Conservation (phyloP, 441 rosid genomes). For the Cnidoscolus chayamansa region DNA sequence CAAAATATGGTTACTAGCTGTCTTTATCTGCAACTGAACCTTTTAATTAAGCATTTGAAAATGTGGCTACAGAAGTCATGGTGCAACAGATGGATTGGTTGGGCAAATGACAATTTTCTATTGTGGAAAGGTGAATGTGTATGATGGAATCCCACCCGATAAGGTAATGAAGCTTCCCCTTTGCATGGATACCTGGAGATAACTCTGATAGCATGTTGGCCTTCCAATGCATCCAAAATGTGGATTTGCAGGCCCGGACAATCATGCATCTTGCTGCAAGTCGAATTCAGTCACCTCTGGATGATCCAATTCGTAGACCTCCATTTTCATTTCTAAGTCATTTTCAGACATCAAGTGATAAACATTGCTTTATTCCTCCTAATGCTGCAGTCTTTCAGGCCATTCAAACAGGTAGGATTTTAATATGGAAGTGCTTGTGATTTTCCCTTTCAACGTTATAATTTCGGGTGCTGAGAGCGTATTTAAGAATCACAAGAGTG, state of each 20-base stretch:
- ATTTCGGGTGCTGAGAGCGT: neutral
- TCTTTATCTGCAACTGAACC: neutral
- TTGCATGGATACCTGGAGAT: constrained; percentile 36
- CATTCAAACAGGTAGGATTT: constrained; percentile 53
- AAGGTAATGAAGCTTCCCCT: constrained; percentile 59
- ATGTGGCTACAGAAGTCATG: constrained; percentile 44
- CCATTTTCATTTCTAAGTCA: constrained; percentile 39
- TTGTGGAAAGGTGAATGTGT: constrained; percentile 88
- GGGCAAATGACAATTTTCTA: constrained; percentile 96
- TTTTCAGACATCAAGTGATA: constrained; percentile 34
- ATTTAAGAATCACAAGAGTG: neutral
- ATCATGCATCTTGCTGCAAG: constrained; percentile 85
- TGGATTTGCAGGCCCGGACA: constrained; percentile 76
- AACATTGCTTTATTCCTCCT: constrained; percentile 34
- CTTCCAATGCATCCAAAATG: constrained; percentile 38
- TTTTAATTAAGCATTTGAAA: constrained; percentile 12
- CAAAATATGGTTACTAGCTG: neutral
- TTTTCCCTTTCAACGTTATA: constrained; percentile 10
- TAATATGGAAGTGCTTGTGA: constrained; percentile 12
- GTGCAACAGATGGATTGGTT: constrained; percentile 36
- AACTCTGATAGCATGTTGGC: constrained; percentile 32
- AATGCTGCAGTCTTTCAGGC: constrained; percentile 39
- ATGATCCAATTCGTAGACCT: constrained; percentile 38
- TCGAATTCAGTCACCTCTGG: constrained; percentile 52
- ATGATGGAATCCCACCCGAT: constrained; percentile 73